Evolutionary conservation across 176 grass and related monocot species (phyloP).

Genomic region (Oryza brachyantha): DNA sequence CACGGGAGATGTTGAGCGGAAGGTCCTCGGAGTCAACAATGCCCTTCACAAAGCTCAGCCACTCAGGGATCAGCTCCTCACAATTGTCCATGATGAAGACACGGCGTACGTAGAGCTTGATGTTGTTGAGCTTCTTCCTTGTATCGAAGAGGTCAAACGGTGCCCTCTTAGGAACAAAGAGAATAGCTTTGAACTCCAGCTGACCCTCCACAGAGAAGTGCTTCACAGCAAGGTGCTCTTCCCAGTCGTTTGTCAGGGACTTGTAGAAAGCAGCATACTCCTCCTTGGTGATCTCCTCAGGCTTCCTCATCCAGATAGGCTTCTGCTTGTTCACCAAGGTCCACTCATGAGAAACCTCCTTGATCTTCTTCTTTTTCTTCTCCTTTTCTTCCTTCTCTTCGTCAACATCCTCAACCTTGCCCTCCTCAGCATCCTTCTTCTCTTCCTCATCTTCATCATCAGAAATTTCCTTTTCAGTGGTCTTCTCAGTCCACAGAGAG

Average conservation of each 20-base stretch:
- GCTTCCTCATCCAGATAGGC: constrained; percentile 99
- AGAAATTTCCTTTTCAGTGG: constrained; percentile 94
- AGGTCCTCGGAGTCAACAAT: constrained; percentile 99
- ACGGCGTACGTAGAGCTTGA: constrained; percentile 87
- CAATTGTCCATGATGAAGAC: constrained; percentile 99
- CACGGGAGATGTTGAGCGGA: constrained; percentile 93
- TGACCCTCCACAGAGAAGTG: constrained; percentile 99
- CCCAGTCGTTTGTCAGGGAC: constrained; percentile 95
- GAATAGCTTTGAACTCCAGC: constrained; percentile 95
- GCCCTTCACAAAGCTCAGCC: constrained; percentile 89
- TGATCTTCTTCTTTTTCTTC: constrained; percentile 99
- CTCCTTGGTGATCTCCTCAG: constrained; percentile 96
- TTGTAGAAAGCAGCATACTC: constrained; percentile 99
- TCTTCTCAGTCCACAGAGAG: constrained; percentile 93
- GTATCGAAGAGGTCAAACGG: constrained; percentile 98
- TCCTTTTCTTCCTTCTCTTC: constrained; percentile 90
- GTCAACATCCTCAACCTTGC: constrained; percentile 90
- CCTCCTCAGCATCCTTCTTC: constrained; percentile 92
- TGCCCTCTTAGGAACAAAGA: constrained; percentile 92
- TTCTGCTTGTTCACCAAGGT: constrained; percentile 93
- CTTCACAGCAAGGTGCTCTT: constrained; percentile 90
- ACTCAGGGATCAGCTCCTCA: constrained; percentile 90
- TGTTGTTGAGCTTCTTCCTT: constrained; percentile 93
- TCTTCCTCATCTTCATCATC: constrained; percentile 97
- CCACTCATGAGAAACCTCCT: constrained; percentile 99